Evolutionary conservation across 805 yeast genomes (phyloP), one percentile per base, ranked within the genome.

Genomic region (Nakazawaea ambrosiae): DNA sequence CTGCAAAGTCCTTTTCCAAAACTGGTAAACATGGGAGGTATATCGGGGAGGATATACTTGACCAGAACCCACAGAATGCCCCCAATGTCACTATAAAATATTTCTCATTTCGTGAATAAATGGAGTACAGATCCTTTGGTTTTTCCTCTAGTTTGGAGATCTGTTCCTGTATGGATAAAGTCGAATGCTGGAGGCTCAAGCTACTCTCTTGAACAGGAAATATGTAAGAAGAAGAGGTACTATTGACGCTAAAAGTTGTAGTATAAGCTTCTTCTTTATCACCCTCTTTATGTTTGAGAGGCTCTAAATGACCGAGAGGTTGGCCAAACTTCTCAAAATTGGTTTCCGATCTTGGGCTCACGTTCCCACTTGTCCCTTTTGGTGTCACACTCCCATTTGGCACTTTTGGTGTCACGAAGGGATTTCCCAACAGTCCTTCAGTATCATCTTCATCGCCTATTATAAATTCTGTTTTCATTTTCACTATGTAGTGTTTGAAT

Each of bases 1-100:
- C 70, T 31, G 66, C 33, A 48, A 87, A 83, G 20, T 74, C 56
- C 0, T 54, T 45, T 34, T 77, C 73, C 7, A 88, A 60, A 4
- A 68, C 63, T 0, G 78, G 73, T 14, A 87, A 57, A 0, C 87
- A 87, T 0, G 95, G 95, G 57, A 83, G 81, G 52, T 83, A 87
- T 10, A 86, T 83, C 0, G 94, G 83, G 45, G 81, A 73, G 0
- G 89, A 76, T 3, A 83, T 62, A 0, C 92, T 63, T 4, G 87
- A 78, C 68, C 79, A 76, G 34, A 73, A 61, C 0, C 80, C 78
- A 3, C 70, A 58, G 9, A 61, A 47, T 2, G 63, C 73, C 42
- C 60, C 69, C 28, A 52, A 61, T 5, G 44, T 45, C 9, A 59
- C 68, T 12, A 75, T 48, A 6, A 61, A 32, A 30, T 54, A 48